phyloP scores from a whole-genome alignment of 768 basidiomycete species.

The Tulasnella calospora region DNA sequence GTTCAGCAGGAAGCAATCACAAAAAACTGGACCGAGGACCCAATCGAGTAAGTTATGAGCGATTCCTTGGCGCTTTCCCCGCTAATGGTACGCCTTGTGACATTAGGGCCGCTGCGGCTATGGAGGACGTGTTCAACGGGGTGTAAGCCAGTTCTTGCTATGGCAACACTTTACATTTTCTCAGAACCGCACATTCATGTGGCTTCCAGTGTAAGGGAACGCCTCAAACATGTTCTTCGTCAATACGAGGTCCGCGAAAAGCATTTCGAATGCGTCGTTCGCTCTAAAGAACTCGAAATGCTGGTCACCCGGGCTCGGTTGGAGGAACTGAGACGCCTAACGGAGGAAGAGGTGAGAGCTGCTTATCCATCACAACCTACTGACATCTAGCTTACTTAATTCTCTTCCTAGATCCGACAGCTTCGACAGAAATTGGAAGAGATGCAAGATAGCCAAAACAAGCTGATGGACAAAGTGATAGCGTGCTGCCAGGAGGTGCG shows the following conservation, averaged over 20 bases:
- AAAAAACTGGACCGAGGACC: slow-evolving; percentile 77
- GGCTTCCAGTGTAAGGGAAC: slow-evolving; percentile 63
- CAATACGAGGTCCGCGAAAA: slow-evolving; percentile 87
- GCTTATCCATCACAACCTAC: neutral
- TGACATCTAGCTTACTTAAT: neutral
- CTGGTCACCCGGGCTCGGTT: slow-evolving; percentile 80
- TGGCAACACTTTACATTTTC: neutral
- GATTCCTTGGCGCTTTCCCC: neutral
- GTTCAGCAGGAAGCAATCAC: slow-evolving; percentile 62
- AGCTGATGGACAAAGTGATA: slow-evolving; percentile 78
- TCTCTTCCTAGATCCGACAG: slow-evolving; percentile 52
- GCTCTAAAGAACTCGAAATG: slow-evolving; percentile 87
- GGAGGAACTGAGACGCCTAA: slow-evolving; percentile 79
- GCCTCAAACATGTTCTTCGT: slow-evolving; percentile 77
- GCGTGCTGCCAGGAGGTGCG: slow-evolving; percentile 83
- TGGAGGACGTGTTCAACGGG: slow-evolving; percentile 80
- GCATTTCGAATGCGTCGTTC: slow-evolving; percentile 88
- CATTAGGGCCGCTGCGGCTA: slow-evolving; percentile 61
- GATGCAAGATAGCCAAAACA: slow-evolving; percentile 69
- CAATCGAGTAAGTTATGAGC: slow-evolving; percentile 52
- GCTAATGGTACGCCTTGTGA: neutral
- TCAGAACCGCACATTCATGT: neutral
- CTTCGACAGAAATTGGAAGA: slow-evolving; percentile 73
- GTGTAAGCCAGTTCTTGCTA: slow-evolving; percentile 53
- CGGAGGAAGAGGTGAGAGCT: slow-evolving; percentile 52